Evolutionary conservation across 148 eudicot genomes (phyloP), one percentile per base, ranked within the genome.

Genomic region (Camellia japonica): DNA sequence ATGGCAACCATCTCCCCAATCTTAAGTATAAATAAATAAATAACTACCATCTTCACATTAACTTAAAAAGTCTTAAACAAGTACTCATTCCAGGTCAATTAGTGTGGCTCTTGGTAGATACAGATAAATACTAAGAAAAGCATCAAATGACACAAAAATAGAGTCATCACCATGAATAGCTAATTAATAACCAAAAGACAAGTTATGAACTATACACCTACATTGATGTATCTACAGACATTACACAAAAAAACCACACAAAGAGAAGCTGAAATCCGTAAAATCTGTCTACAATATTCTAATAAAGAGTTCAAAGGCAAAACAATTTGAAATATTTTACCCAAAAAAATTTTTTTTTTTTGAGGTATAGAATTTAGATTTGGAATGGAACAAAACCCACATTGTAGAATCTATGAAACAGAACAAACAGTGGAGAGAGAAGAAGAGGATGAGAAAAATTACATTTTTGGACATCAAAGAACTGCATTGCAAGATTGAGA

Each of bases 401-500:
- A 59, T 43, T 74, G 23, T 5, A 74, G 77, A 58, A 30, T 30
- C 38, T 30, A 30, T 30, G 51, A 74, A 74, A 8, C 42, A 20
- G 30, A 15, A 3, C 49, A 58, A 61, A 8, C 59, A 55, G 10
- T 54, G 38, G 38, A 30, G 38, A 30, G 38, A 30, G 38, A 30
- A 30, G 1, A 30, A 30, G 38, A 30, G 38, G 38, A 30, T 30
- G 38, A 30, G 38, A 30, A 30, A 30, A 30, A 30, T 43, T 59
- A 74, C 78, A 16, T 2, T 59, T 61, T n/a, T 74, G 78, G 3
- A 94, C 69, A 55, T 96, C 98, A 44, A 96, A 90, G 79, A 96
- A 96, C 81, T 91, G 95, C 90, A 87, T 78, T 63, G 99, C 87
- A 10, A 87, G 42, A 82, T 91, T 91, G 63, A 96, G 93, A 66